These are phyloP conservation scores for Fistulinella staudtii DNA, from an alignment of 1,284 basidiomycete genomes.

Conservation along the genomic window DNA sequence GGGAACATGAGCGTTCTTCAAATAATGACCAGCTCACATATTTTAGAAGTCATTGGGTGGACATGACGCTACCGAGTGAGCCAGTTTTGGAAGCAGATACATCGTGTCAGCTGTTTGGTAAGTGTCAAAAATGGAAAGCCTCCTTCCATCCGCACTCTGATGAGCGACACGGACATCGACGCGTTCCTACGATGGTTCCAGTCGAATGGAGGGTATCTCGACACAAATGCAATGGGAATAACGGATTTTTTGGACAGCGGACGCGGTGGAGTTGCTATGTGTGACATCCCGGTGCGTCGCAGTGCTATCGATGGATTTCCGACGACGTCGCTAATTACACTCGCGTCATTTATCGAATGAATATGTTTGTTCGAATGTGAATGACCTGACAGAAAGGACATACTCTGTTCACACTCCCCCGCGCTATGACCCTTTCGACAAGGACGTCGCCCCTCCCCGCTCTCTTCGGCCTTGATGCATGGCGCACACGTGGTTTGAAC, in stretches of 20 bases:
- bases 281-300: slow-evolving; percentile 64
- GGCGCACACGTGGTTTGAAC: slow-evolving; percentile 57
- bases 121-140: slow-evolving; percentile 1
- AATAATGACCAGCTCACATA: too few species aligned
- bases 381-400: slow-evolving; percentile 54
- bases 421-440: slow-evolving; percentile 73
- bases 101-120: slow-evolving; percentile 3
- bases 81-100: not conserved
- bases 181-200: slow-evolving; percentile 42
- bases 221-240: slow-evolving; percentile 43
- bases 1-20: too few species aligned
- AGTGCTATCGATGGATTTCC: not conserved
- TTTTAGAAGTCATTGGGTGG: too few species aligned
- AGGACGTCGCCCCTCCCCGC: slow-evolving; percentile 67
- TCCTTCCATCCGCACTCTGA: not conserved
- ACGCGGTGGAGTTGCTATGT: slow-evolving; percentile 67
- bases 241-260: slow-evolving; percentile 55
- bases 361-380: too few species aligned
- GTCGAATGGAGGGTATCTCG: slow-evolving; percentile 40
- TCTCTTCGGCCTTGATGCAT: slow-evolving; percentile 55
- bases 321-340: not conserved
- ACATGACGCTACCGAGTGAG: too few species aligned
- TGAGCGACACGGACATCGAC: slow-evolving; percentile 19
- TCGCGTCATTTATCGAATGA: not conserved
- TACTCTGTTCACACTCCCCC: slow-evolving; percentile 81